phyloP scores from a whole-genome alignment of 1,284 basidiomycete species.

The Ustilago xerochloae region DNA sequence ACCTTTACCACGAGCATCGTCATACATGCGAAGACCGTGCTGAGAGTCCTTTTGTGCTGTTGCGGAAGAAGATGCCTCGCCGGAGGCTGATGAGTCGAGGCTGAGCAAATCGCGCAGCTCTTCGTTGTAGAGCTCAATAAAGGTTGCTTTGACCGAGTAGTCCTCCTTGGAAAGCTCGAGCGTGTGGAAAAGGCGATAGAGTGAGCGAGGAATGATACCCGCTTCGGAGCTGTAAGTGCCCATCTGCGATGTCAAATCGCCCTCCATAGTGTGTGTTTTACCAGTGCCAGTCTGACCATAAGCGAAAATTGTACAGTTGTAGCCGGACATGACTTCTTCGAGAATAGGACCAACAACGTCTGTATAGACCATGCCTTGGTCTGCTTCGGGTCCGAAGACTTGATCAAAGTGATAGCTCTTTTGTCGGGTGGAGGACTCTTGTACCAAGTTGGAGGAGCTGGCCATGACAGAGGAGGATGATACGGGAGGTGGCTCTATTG shows the following conservation, averaged over 20 bases:
- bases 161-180: conserved; percentile 79
- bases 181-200: conserved; percentile 90
- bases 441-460: conserved; percentile 34
- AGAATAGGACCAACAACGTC: conserved; percentile 93
- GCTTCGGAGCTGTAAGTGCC: conserved; percentile 88
- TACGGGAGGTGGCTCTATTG: conserved; percentile 50
- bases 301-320: conserved; percentile 98
- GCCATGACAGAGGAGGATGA: conserved; percentile 39
- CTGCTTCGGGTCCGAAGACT: conserved; percentile 94
- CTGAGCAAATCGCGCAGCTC: conserved; percentile 78
- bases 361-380: conserved; percentile 92
- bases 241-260: conserved; percentile 70
- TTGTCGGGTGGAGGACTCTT: conserved; percentile 45
- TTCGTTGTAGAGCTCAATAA: conserved; percentile 98
- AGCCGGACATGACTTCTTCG: conserved; percentile 90
- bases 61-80: conserved; percentile 9
- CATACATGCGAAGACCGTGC: conserved; percentile 76
- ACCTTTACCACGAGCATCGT: conserved; percentile 79
- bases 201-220: conserved; percentile 95
- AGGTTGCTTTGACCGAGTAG: conserved; percentile 93
- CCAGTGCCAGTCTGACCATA: conserved; percentile 99
- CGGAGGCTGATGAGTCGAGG: conserved; percentile 65
- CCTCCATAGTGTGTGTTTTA: conserved; percentile 80
- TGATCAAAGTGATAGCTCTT: conserved; percentile 66
- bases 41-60: conserved; percentile 13